phyloP scores from a whole-genome alignment of 176 grass and related monocot genomes.

The Oryza meyeriana region DNA sequence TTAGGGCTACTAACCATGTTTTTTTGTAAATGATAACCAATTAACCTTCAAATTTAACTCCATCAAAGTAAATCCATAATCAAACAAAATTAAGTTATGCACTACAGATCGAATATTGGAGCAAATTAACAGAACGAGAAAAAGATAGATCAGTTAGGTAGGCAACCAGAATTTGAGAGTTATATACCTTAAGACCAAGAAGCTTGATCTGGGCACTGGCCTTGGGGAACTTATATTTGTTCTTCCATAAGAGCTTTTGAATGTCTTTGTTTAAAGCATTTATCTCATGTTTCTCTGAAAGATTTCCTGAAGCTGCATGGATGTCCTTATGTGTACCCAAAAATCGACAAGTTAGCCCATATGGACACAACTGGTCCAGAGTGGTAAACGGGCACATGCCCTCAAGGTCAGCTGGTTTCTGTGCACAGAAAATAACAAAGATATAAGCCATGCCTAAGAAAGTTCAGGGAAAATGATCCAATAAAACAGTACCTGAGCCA shows the following conservation, averaged over 20 bases:
- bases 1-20: not conserved
- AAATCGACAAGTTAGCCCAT: constrained; percentile 80
- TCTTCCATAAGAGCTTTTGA: constrained; percentile 94
- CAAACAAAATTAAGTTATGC: not conserved
- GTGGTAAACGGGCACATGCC: constrained; percentile 68
- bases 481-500: constrained; percentile 62
- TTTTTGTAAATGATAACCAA: not conserved
- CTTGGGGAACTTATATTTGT: constrained; percentile 81
- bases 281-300: constrained; percentile 46
- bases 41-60: not conserved
- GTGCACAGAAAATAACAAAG: constrained; percentile 5
- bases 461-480: not conserved
- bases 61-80: constrained; percentile 1
- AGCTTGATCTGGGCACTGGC: constrained; percentile 78
- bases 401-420: constrained; percentile 93
- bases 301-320: constrained; percentile 33
- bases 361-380: constrained; percentile 60
- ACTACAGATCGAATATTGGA: not conserved
- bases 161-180: not conserved
- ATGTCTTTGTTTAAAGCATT: constrained; percentile 79
- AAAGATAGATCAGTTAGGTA: not conserved
- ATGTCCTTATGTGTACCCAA: constrained; percentile 59
- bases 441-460: constrained; percentile 25
- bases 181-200: constrained; percentile 84
- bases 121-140: not conserved